phyloP scores from a whole-genome alignment of 306 rosid species.

The Lathyrus aphaca region DNA sequence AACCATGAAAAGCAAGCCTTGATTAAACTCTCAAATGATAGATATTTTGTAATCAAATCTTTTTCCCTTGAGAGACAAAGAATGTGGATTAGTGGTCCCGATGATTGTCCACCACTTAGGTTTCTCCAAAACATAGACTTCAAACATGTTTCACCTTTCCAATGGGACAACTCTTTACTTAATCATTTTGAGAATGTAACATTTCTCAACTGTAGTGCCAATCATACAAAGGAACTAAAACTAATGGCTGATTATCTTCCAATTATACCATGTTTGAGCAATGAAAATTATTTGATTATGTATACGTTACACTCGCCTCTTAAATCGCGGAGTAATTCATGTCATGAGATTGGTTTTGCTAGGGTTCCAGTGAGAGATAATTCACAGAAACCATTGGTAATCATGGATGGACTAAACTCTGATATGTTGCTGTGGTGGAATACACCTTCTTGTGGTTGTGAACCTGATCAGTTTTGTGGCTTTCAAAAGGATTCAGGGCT shows the following conservation, averaged over 20 bases:
- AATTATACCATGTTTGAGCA: constrained; percentile 29
- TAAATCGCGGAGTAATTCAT: neutral
- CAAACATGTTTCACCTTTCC: neutral
- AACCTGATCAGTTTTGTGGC: constrained; percentile 28
- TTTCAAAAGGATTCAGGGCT: neutral
- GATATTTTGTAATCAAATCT: constrained; percentile 10
- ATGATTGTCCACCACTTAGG: constrained; percentile 32
- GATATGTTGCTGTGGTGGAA: constrained; percentile 12
- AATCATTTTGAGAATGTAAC: neutral
- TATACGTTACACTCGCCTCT: neutral
- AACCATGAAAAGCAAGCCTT: neutral
- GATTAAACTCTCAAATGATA: neutral
- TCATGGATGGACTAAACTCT: neutral
- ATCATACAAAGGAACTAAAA: too few relatives aligned
- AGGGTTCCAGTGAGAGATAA: neutral
- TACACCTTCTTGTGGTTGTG: constrained; percentile 25
- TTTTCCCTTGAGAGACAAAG: constrained; percentile 7
- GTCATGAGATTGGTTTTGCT: constrained; percentile 17
- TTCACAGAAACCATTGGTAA: too few relatives aligned
- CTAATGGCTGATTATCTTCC: neutral
- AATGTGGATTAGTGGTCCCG: constrained; percentile 33
- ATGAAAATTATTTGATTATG: neutral
- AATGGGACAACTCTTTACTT: neutral
- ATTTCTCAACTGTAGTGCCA: neutral
- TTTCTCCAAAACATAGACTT: constrained; percentile 28